Conservation (phyloP, 257 asterid species). For the Nicotiana tabacum region DNA sequence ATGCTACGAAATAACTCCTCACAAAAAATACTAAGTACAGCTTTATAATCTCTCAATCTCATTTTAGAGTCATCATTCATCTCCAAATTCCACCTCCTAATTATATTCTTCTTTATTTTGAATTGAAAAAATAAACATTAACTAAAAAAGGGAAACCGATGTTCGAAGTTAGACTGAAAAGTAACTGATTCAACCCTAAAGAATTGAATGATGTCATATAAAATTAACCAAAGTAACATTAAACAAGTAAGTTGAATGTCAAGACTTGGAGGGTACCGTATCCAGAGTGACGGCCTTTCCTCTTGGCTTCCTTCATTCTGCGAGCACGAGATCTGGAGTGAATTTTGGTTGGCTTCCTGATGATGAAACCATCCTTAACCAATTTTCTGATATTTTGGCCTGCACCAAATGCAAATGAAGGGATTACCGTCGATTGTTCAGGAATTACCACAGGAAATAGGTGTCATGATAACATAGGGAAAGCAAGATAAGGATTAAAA, state of each 20-base stretch:
- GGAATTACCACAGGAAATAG: background rate
- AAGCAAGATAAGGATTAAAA: background rate
- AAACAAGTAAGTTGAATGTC: background rate
- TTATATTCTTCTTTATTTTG: background rate
- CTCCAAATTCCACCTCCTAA: background rate
- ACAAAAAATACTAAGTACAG: background rate
- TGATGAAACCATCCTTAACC: slow-evolving; percentile 9
- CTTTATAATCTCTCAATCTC: background rate
- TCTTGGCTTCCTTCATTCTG: slow-evolving; percentile 11
- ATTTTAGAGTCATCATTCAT: background rate
- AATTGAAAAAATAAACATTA: background rate
- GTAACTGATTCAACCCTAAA: background rate
- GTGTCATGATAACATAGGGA: background rate
- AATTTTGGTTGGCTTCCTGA: slow-evolving; percentile 12
- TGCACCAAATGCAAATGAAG: background rate
- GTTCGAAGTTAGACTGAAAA: background rate
- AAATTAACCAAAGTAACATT: too few species aligned
- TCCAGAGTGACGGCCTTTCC: slow-evolving; percentile 14
- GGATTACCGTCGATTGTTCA: background rate
- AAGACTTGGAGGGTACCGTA: background rate
- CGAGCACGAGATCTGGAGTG: slow-evolving; percentile 13
- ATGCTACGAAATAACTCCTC: background rate
- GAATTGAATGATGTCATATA: background rate
- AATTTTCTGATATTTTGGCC: slow-evolving; percentile 8
- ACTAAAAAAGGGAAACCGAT: background rate